Conservation (phyloP, 2,329 filamentous ascomycete species). For the Polytolypa hystricis region DNA sequence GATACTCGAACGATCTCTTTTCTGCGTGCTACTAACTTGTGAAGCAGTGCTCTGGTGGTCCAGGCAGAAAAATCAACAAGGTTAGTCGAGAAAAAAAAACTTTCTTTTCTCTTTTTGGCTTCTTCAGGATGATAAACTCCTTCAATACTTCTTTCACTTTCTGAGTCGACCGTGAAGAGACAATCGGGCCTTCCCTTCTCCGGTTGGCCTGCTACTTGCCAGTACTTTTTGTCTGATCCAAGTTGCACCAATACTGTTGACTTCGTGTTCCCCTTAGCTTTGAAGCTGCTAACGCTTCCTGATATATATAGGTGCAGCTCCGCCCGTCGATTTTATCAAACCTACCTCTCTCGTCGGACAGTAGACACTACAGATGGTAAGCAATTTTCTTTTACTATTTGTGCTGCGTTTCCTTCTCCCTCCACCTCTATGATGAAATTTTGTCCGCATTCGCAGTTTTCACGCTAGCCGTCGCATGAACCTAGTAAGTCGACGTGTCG, state of each 20-base stretch:
- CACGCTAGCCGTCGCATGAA: slow-evolving; percentile 45
- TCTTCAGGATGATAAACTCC: slow-evolving; percentile 47
- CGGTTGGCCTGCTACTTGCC: slow-evolving; percentile 60
- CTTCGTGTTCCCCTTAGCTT: not conserved
- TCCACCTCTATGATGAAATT: slow-evolving; percentile 39
- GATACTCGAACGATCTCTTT: no score
- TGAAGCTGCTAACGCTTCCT: no score
- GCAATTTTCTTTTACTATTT: slow-evolving; percentile 13
- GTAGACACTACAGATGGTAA: slow-evolving; percentile 13
- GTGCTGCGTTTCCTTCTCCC: slow-evolving; percentile 3
- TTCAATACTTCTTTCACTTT: slow-evolving; percentile 51
- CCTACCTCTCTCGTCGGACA: not conserved
- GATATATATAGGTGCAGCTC: no score
- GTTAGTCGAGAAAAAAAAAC: no score
- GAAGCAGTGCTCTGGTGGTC: no score
- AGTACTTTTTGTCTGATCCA: slow-evolving; percentile 56
- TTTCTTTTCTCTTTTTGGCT: slow-evolving; percentile 6
- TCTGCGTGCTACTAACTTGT: no score
- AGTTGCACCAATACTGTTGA: not conserved
- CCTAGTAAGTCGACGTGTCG: slow-evolving; percentile 35
- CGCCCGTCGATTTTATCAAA: no score
- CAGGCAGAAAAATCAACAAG: no score
- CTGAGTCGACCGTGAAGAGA: slow-evolving; percentile 60
- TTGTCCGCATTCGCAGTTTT: slow-evolving; percentile 52
- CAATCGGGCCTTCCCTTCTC: slow-evolving; percentile 49